Conservation (phyloP, 1,284 basidiomycete species). For the Mycena sp. region DNA sequence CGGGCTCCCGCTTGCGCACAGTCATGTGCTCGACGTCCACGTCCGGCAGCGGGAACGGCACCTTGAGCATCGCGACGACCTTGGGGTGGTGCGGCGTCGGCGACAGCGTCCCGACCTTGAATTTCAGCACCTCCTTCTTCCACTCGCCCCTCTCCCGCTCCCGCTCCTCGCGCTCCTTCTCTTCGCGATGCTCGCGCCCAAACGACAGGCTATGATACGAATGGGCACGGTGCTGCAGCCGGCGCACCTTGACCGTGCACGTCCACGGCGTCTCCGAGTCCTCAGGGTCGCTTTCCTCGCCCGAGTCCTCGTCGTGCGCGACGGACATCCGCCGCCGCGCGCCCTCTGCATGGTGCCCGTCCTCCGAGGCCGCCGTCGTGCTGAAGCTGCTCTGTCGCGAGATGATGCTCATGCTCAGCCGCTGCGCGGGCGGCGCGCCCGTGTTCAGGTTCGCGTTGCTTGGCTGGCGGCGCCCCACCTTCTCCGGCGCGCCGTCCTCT, state of each 20-base stretch:
- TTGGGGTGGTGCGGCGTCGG: slow-evolving; percentile 98
- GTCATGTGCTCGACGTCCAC: slow-evolving; percentile 71
- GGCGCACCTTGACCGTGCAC: slow-evolving; percentile 74
- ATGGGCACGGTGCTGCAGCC: slow-evolving; percentile 31
- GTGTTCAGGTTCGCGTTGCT: slow-evolving; percentile 18
- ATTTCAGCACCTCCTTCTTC: slow-evolving; percentile 41
- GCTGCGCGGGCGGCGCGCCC: slow-evolving; percentile 34
- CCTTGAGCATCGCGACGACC: slow-evolving; percentile 89
- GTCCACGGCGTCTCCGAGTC: slow-evolving; percentile 97
- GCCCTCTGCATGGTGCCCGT: slow-evolving; percentile 16
- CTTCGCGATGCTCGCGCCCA: background rate
- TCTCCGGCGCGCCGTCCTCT: background rate
- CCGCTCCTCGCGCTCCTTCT: background rate
- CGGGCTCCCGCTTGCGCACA: slow-evolving; percentile 59
- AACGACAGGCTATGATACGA: slow-evolving; percentile 2
- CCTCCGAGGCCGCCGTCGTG: slow-evolving; percentile 33
- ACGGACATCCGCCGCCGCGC: slow-evolving; percentile 11
- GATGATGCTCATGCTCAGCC: slow-evolving; percentile 40
- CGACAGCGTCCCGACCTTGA: slow-evolving; percentile 83
- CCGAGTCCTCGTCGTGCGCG: slow-evolving; percentile 51
- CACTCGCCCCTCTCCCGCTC: background rate
- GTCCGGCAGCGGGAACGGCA: slow-evolving; percentile 87
- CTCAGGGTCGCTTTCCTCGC: slow-evolving; percentile 88
- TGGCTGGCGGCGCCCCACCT: slow-evolving; percentile 18
- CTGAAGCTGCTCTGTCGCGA: slow-evolving; percentile 39